Evolutionary conservation across 805 yeast genomes (phyloP).

Genomic region (Starmerella lactis-condensi): DNA sequence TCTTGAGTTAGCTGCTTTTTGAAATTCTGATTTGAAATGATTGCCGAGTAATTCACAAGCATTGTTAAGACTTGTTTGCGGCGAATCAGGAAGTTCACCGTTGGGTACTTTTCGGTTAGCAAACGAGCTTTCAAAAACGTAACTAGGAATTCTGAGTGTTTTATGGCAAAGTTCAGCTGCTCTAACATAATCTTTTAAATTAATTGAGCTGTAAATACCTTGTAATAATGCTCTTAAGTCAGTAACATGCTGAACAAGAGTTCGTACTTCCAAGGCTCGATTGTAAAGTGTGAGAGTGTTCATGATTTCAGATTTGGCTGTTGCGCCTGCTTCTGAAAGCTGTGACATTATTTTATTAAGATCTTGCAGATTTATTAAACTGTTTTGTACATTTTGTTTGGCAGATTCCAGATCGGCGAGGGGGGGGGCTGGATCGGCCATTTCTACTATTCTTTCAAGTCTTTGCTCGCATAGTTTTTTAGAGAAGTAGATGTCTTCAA

Average conservation of each 20-base stretch:
- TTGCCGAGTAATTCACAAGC: conserved; percentile 44
- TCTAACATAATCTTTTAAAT: conserved; percentile 47
- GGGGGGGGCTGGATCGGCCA: conserved; percentile 3
- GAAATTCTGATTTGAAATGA: conserved; percentile 45
- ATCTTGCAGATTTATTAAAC: conserved; percentile 7
- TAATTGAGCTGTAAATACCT: conserved; percentile 51
- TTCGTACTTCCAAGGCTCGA: conserved; percentile 41
- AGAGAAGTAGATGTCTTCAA: conserved; percentile 7
- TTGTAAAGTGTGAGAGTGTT: conserved; percentile 10
- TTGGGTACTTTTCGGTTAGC: conserved; percentile 75
- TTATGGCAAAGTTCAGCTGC: conserved; percentile 53
- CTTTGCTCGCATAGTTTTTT: conserved; percentile 6
- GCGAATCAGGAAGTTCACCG: conserved; percentile 65
- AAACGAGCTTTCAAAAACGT: conserved; percentile 41
- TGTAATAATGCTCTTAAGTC: conserved; percentile 46
- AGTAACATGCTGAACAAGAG: conserved; percentile 48
- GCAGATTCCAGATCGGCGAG: conserved; percentile 7
- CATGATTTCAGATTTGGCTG: conserved; percentile 5
- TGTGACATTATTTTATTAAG: conserved; percentile 6
- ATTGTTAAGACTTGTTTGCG: conserved; percentile 34
- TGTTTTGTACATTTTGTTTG: conserved; percentile 6
- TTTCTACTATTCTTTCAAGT: conserved; percentile 4
- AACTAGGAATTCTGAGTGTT: conserved; percentile 36
- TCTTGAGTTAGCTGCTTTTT: conserved; percentile 43
- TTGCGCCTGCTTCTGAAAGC: conserved; percentile 8